Base-by-base conservation (phyloP, 2,329 filamentous ascomycete genomes). In the Davidsoniella virescens region DNA sequence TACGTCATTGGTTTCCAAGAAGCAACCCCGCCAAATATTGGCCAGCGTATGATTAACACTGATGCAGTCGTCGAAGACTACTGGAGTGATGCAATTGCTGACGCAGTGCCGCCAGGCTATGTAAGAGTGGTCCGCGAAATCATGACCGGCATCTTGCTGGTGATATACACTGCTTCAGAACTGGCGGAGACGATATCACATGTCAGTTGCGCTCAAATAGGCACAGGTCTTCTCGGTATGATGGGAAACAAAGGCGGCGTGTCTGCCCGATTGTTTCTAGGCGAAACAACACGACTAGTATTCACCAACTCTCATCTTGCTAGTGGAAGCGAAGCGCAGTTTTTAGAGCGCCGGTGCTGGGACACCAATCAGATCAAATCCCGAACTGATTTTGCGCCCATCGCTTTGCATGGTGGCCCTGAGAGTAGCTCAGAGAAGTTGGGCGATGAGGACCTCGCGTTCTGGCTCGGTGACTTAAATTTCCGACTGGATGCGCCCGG, bases 391-490 rank as follows among this genome's bases (percentile, higher is more conserved):
- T 96, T 96, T 58, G 77, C 83, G 5, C 80, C 87, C 0, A 74
- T 93, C 5, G 69, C 70, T 38, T 74, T 82, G 52, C 69, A 73
- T 0, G 80, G 84, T 7, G 76, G 82, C 5, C 67, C 75, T 1
- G 71, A 79, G 37, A 78, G 80, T n/a, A 76, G 81, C 18, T 67
- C 72, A 0, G 78, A 84, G 47, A 75, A 70, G 36, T 81, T 98
- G 55, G 88, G 86, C 1, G 84, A 93, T 38, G 90, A 94, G 56
- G 92, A 98, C 60, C 87, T 95, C 65, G 79, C 81, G 0, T 95
- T 98, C 60, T 96, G 90, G 87, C 85, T 94, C 59, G 92, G 92
- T 5, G 92, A 98, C 63, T 71, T 98, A 40, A 98, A 98, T 62
- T 98, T 95, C 61, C 78, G 92, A 29, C 72, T 98, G 0, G 86